Conservation (phyloP, 2,329 filamentous ascomycete genomes). For the Cladosporium halotolerans region DNA sequence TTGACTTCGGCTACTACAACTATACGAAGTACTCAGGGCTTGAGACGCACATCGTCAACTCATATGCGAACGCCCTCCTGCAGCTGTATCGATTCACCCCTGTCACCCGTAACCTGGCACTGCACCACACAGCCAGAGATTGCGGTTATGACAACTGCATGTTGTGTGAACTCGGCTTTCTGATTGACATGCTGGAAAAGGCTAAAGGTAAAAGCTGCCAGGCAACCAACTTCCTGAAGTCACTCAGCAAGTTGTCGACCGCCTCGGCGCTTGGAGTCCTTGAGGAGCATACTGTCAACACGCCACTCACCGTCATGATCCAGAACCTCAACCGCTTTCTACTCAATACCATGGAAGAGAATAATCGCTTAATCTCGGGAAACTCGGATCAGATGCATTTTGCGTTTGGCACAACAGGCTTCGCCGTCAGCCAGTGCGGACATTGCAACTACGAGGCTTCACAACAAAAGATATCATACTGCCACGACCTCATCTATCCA, state of each 20-base stretch:
- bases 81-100: conserved; percentile 91
- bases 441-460: conserved; percentile 83
- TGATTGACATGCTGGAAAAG: conserved; percentile 98
- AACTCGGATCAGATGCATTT: conserved; percentile 63
- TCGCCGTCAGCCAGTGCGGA: conserved; percentile 72
- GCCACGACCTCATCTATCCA: conserved; percentile 83
- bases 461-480: conserved; percentile 68
- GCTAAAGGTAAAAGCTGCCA: conserved; percentile 91
- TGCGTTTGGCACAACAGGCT: conserved; percentile 63
- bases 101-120: conserved; percentile 74
- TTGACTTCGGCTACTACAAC: conserved; percentile 97
- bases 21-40: conserved; percentile 85
- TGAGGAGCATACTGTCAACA: conserved; percentile 72
- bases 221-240: conserved; percentile 88
- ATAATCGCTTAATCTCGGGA: conserved; percentile 64
- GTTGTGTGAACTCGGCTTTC: conserved; percentile 86
- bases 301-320: conserved; percentile 71
- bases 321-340: conserved; percentile 83
- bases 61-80: conserved; percentile 86
- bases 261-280: conserved; percentile 71
- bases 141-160: conserved; percentile 80
- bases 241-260: conserved; percentile 76
- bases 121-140: conserved; percentile 80
- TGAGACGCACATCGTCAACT: conserved; percentile 94
- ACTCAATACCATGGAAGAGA: conserved; percentile 60